Evolutionary conservation across 2,329 filamentous ascomycete species (phyloP), one percentile per base, ranked within the genome.

Genomic region (Aspergillus fructus): DNA sequence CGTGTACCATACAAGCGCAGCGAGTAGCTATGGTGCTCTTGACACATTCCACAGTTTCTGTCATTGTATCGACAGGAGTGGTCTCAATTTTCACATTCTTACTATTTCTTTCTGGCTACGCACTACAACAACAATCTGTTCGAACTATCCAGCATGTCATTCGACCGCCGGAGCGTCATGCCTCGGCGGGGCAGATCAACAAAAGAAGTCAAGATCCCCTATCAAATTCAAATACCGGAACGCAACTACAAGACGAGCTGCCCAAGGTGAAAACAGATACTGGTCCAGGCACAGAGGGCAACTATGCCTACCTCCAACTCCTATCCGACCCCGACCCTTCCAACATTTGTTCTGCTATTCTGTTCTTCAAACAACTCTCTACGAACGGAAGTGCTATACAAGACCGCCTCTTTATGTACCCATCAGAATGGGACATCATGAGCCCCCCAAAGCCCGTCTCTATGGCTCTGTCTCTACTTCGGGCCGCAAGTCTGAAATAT

Each of bases 71-170:
- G 23, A 71, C 75, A 37, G 71, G 72, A 5, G 68, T 79, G 23
- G 89, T 96, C 58, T 78, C 90, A 62, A 72, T 90, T 24, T 96
- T 91, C 75, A 96, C 92, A 3, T 74, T 87, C 39, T 84, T 92
- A 4, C 85, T 97, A 24, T 97, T 97, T 73, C 81, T 96, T 33
- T 91, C 90, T 51, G 93, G 93, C 67, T 96, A 96, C 73, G 84
- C 87, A 3, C 83, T 96, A 53, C 93, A 97, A 69, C 93, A 97
- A 74, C 86, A 91, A 66, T 94, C 91, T 0, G 85, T 96, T 4
- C 84, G 83, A 61, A 88, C 88, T 65, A 82, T 97, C 33, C 89
- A 93, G 66, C 79, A 81, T 55, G 89, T 89, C 17, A 88, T 96
- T 66, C 69, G 65, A 13, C 66, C 67, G n/a, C 66, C 65, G 2